Evolutionary conservation across 1,284 basidiomycete genomes (phyloP).

Genomic region (Marasmius fiardii): DNA sequence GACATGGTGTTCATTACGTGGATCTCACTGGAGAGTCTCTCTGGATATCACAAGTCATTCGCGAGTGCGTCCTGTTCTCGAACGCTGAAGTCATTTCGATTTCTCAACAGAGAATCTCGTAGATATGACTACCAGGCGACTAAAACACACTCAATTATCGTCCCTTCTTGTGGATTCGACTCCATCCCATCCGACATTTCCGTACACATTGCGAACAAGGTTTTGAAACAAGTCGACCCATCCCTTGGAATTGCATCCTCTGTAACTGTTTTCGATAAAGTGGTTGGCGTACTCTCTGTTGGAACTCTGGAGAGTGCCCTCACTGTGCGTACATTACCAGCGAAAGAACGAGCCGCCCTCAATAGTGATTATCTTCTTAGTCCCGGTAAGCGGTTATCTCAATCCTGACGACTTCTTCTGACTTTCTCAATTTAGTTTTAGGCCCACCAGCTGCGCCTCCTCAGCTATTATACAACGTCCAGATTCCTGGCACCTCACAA

Average conservation of each 20-base stretch:
- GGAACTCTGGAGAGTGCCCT: slow-evolving; percentile 65
- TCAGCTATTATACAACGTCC: slow-evolving; percentile 45
- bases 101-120: background rate
- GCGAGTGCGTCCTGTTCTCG: slow-evolving; percentile 27
- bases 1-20: slow-evolving; percentile 43
- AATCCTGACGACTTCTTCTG: background rate
- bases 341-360: slow-evolving; percentile 30
- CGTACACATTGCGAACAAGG: slow-evolving; percentile 50
- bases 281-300: slow-evolving; percentile 60
- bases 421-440: slow-evolving; percentile 28
- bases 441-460: slow-evolving; percentile 36
- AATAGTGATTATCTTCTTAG: slow-evolving; percentile 49
- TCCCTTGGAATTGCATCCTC: slow-evolving; percentile 29
- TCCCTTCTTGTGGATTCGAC: slow-evolving; percentile 72
- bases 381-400: slow-evolving; percentile 37
- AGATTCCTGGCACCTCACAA: slow-evolving; percentile 34
- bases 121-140: slow-evolving; percentile 65
- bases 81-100: background rate
- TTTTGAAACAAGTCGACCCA: slow-evolving; percentile 29
- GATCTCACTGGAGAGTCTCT: slow-evolving; percentile 53
- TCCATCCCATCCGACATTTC: slow-evolving; percentile 68
- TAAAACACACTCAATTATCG: slow-evolving; percentile 63
- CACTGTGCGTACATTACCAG: slow-evolving; percentile 47
- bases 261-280: slow-evolving; percentile 41
- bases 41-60: slow-evolving; percentile 50